Base-by-base conservation (phyloP, 345 rosid genomes). In the Eucalyptus albens region DNA sequence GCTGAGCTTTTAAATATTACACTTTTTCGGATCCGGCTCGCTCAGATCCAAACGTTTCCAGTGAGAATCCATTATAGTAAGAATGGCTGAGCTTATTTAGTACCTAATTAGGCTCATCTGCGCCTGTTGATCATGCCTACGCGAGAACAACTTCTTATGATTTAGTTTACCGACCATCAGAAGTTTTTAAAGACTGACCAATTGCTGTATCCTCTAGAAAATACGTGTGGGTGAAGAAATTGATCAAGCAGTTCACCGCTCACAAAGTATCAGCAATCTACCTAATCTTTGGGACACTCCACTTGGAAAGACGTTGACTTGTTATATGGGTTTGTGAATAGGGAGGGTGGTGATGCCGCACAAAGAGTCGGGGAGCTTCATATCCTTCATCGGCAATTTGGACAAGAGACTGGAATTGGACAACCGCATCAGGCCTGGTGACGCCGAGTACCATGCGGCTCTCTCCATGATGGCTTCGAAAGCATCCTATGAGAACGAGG, bases 401-500 rank as follows among this genome's bases (percentile, higher is more conserved):
- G 98, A 97, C 89, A 60, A n/a, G 87, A 92, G 97, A 87, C 53
- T 90, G 65, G 92, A 91, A 82, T 89, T 97, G 89, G 97, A 95
- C 89, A 65, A 67, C 31, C 92, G 89, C 44, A 92, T 93, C 24
- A 91, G 60, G 45, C 92, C 77, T 11, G 94, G 93, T 50, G 94
- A 94, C 87, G 90, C 91, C 50, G 90, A 81, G 86, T 95, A 95
- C 90, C 86, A 89, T 83, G 92, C 95, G 22, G 92, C 93, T 45
- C 93, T 97, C 45, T 91, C 96, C 27, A 88, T 96, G 65, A 95
- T 96, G 98, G 93, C 98, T 89, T 89, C 95, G 17, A 97, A 96
- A 92, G 89, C 93, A 56, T 91, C 95, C 12, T 96, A 96, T 40
- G 97, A 97, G 93, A 96, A 97, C 89, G 87, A 90, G 21, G 94